A percentile compares a stretch with the other conserved stretches of the same genome.
phyloP scores from a whole-genome alignment of 2,329 filamentous ascomycete species.

The Ophiosphaerella korrae region DNA sequence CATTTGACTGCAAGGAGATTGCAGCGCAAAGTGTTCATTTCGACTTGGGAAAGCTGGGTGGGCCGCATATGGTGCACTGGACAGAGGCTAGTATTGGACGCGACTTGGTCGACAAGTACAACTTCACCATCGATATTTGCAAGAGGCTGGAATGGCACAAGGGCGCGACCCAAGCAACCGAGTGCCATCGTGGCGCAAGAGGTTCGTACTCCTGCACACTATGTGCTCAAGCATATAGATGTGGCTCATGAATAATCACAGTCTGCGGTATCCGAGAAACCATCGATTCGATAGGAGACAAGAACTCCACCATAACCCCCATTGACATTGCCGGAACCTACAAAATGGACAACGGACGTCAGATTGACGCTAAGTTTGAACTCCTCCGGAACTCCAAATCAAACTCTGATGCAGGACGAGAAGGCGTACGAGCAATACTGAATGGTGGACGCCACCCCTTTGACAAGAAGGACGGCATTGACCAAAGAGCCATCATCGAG shows the following conservation, averaged over 20 bases:
- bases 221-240: neutral
- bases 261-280: constrained; percentile 76
- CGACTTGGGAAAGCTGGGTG: constrained; percentile 67
- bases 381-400: constrained; percentile 69
- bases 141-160: constrained; percentile 66
- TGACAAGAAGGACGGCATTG: constrained; percentile 51
- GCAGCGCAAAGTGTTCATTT: constrained; percentile 64
- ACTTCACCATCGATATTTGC: constrained; percentile 83
- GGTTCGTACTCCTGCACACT: constrained; percentile 51
- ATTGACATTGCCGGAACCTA: constrained; percentile 79
- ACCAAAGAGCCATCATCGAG: constrained; percentile 80
- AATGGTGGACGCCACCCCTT: constrained; percentile 60
- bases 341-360: constrained; percentile 57
- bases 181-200: constrained; percentile 73
- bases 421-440: constrained; percentile 74
- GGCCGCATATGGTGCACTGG: constrained; percentile 71
- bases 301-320: constrained; percentile 59
- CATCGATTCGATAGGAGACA: constrained; percentile 56
- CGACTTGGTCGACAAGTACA: constrained; percentile 69
- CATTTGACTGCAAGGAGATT: constrained; percentile 67
- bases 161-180: constrained; percentile 53
- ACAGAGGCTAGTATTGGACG: constrained; percentile 50
- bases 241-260: neutral
- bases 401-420: constrained; percentile 67
- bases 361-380: constrained; percentile 68